Percentiles rank a stretch among this genome's conserved stretches.
These are phyloP conservation scores for Aspergillus ustus DNA, from an alignment of 2,329 filamentous ascomycete species.

Conservation along the genomic window DNA sequence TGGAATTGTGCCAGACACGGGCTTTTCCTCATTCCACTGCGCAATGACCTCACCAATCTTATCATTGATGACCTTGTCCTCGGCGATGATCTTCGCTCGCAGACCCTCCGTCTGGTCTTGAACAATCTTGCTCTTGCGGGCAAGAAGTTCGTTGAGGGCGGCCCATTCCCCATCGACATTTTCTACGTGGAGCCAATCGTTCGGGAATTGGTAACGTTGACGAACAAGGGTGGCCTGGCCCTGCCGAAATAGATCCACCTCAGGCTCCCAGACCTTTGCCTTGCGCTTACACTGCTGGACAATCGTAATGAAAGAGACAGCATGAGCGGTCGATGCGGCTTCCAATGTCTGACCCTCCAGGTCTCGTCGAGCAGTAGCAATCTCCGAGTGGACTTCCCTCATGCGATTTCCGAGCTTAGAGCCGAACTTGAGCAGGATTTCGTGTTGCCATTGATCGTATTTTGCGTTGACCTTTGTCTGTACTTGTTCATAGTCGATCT, in stretches of 20 bases:
- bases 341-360: constrained; percentile 91
- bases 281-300: constrained; percentile 96
- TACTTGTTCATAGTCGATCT: constrained; percentile 97
- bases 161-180: constrained; percentile 97
- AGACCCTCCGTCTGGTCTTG: constrained; percentile 95
- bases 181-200: constrained; percentile 93
- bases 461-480: constrained; percentile 99
- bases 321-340: constrained; percentile 92
- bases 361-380: constrained; percentile 86
- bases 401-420: constrained; percentile 85
- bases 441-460: constrained; percentile 99
- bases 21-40: constrained; percentile 96
- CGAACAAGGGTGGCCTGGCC: constrained; percentile 90
- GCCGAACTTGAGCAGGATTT: constrained; percentile 93
- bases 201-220: constrained; percentile 90
- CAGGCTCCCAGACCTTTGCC: constrained; percentile 90
- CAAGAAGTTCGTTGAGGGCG: constrained; percentile 86
- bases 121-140: constrained; percentile 91
- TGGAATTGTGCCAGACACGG: constrained; percentile 90
- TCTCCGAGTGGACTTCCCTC: constrained; percentile 88
- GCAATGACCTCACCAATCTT: constrained; percentile 83
- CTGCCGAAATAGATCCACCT: constrained; percentile 94
- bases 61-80: constrained; percentile 88
- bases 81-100: constrained; percentile 89
- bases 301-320: constrained; percentile 97